phyloP scores from a whole-genome alignment of 225 moss, liverwort and hornwort genomes.

The Takakia lepidozioides region DNA sequence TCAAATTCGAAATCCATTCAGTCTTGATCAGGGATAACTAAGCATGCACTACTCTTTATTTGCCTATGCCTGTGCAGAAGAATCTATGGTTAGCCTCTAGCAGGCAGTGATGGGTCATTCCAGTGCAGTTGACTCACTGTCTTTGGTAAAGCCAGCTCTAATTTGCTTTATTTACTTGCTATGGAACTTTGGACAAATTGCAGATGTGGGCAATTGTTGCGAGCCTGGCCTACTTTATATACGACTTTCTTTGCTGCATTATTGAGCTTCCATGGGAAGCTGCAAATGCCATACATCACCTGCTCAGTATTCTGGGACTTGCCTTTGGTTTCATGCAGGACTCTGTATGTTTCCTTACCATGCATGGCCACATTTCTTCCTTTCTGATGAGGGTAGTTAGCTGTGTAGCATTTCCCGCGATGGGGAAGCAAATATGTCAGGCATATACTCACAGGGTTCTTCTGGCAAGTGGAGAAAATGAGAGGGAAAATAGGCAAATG shows the following conservation, averaged over 20 bases:
- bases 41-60: background rate
- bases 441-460: too few species aligned
- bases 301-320: conserved; percentile 64
- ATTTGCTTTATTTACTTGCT: background rate
- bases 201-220: conserved; percentile 82
- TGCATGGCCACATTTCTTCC: too few species aligned
- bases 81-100: too few species aligned
- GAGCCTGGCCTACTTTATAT: conserved; percentile 88
- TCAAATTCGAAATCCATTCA: background rate
- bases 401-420: too few species aligned
- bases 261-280: conserved; percentile 68
- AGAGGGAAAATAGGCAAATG: too few species aligned
- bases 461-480: too few species aligned
- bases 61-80: too few species aligned
- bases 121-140: background rate
- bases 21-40: background rate
- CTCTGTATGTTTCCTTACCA: conserved; percentile 27
- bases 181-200: background rate
- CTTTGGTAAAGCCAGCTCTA: background rate
- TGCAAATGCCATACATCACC: conserved; percentile 65
- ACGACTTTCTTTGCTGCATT: conserved; percentile 86
- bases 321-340: conserved; percentile 52
- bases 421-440: too few species aligned
- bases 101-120: too few species aligned
- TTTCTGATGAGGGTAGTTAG: too few species aligned